These are phyloP conservation scores for Lactifluus echinatus DNA, from an alignment of 768 basidiomycete species.

Conservation along the genomic window DNA sequence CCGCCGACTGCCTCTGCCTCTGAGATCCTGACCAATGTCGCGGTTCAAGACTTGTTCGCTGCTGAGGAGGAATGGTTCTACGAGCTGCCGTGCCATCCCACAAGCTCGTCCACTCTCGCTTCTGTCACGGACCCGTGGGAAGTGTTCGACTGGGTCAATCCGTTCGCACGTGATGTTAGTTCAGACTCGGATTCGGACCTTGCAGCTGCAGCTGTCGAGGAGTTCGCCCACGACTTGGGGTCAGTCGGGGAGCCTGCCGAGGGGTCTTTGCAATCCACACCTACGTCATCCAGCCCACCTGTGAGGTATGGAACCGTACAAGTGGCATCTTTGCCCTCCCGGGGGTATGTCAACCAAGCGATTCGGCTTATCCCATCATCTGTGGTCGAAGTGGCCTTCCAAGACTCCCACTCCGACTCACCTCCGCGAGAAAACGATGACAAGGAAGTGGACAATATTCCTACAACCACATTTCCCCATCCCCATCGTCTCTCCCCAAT, in stretches of 20 bases:
- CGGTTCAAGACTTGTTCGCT: constrained; percentile 7
- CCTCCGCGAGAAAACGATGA: not conserved
- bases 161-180: not conserved
- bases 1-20: constrained; percentile 11
- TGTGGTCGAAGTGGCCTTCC: not conserved
- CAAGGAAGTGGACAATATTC: not conserved
- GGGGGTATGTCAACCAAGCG: not conserved
- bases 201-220: not conserved
- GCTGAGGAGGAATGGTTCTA: not conserved
- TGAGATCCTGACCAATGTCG: constrained; percentile 8
- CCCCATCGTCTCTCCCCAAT: constrained; percentile 9
- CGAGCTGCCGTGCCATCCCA: not conserved
- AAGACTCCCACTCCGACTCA: not conserved
- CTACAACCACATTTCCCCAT: not conserved
- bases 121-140: not conserved
- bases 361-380: not conserved
- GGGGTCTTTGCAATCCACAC: not conserved
- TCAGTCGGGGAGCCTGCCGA: not conserved
- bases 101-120: not conserved
- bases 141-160: not conserved
- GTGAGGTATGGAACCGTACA: not conserved
- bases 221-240: not conserved
- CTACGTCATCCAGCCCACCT: not conserved
- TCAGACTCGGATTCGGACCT: not conserved
- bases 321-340: not conserved